phyloP scores from a whole-genome alignment of 495 filamentous ascomycete genomes.

The Podospora bellae-mahoneyi region DNA sequence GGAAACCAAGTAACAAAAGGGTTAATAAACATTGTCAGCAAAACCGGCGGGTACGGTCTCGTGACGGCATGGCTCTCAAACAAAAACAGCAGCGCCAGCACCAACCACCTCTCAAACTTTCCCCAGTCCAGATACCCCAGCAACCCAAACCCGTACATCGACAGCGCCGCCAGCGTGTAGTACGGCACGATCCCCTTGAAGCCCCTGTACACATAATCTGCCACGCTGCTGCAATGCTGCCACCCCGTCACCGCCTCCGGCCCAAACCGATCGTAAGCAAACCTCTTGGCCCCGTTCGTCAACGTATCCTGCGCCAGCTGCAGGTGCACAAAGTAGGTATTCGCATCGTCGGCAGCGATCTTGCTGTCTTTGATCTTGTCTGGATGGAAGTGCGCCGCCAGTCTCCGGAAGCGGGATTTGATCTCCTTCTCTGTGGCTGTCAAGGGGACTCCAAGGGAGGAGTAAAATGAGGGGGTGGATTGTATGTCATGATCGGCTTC shows the following conservation, averaged over 20 bases:
- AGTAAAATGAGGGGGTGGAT: constrained; percentile 70
- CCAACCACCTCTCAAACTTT: constrained; percentile 85
- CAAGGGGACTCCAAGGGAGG: constrained; percentile 63
- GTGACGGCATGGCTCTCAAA: constrained; percentile 75
- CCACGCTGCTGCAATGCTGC: constrained; percentile 63
- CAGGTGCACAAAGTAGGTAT: constrained; percentile 71
- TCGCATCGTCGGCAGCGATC: constrained; percentile 29
- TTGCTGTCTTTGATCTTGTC: constrained; percentile 59
- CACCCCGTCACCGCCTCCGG: constrained; percentile 57
- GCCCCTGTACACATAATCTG: constrained; percentile 70
- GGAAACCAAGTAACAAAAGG: constrained; percentile 53
- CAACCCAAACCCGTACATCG: constrained; percentile 65
- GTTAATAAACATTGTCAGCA: constrained; percentile 60
- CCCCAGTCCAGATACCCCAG: constrained; percentile 82
- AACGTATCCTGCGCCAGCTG: constrained; percentile 83
- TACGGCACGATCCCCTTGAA: constrained; percentile 54
- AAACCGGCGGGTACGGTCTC: constrained; percentile 54
- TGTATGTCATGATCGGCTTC: constrained; percentile 82
- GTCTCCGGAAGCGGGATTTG: constrained; percentile 78
- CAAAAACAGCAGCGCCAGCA: constrained; percentile 61
- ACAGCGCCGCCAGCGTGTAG: constrained; percentile 60
- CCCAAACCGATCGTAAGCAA: constrained; percentile 92
- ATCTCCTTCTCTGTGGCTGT: constrained; percentile 69
- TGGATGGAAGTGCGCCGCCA: constrained; percentile 83
- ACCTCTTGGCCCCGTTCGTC: constrained; percentile 70